A percentile compares a stretch with the other conserved stretches of the same genome.
Conservation (phyloP, 2,329 filamentous ascomycete species). For the Coleophoma eucalyptorum region DNA sequence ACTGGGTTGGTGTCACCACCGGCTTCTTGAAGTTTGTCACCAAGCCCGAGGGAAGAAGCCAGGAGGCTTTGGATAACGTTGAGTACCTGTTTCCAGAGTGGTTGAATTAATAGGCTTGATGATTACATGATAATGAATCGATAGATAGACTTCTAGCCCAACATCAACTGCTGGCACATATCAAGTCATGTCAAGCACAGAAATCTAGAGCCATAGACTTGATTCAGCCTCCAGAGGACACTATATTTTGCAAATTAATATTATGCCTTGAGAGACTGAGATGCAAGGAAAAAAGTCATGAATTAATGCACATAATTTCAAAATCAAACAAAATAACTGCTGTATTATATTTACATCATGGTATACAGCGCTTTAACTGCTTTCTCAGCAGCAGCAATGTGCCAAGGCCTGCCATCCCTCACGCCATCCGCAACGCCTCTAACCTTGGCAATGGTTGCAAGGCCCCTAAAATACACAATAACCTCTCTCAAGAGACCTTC, state of each 20-base stretch:
- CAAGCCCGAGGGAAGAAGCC: conserved; percentile 67
- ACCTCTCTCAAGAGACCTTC: conserved; percentile 69
- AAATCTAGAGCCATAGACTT: too few relatives aligned
- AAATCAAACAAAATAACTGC: too few relatives aligned
- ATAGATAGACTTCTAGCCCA: not conserved
- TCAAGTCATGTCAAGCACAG: too few relatives aligned
- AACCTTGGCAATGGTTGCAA: conserved; percentile 66
- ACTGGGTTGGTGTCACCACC: conserved; percentile 71
- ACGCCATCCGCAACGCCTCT: conserved; percentile 58
- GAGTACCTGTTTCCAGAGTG: conserved; percentile 80
- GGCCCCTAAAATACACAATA: conserved; percentile 61
- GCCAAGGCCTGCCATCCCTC: conserved; percentile 69
- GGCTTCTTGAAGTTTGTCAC: conserved; percentile 82
- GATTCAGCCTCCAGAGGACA: too few relatives aligned
- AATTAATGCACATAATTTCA: too few relatives aligned
- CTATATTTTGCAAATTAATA: too few relatives aligned
- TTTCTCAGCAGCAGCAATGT: conserved; percentile 69
- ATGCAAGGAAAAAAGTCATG: too few relatives aligned
- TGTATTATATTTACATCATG: conserved; percentile 46
- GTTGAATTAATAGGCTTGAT: conserved; percentile 8
- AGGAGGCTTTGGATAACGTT: conserved; percentile 74
- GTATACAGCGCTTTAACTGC: conserved; percentile 62
- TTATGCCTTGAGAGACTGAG: too few relatives aligned
- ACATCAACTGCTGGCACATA: conserved; percentile 6
- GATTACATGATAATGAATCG: not conserved